A percentile compares a stretch with the other conserved stretches of the same genome.
Conservation (phyloP, 2,329 filamentous ascomycete species). For the Pochonia chlamydosporia region DNA sequence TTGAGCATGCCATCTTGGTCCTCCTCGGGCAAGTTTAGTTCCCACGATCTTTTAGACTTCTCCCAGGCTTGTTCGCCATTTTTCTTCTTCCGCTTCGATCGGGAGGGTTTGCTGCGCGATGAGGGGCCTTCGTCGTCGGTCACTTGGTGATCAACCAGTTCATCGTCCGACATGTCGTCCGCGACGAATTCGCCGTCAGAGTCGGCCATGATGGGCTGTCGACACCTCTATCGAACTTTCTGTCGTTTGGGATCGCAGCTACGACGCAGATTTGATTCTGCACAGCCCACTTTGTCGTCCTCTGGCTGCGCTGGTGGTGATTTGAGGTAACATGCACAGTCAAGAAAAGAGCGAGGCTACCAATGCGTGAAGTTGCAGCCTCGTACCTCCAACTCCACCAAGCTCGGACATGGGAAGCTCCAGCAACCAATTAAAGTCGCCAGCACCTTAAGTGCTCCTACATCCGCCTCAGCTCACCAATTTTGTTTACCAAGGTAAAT, state of each 20-base stretch:
- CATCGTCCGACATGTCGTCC: conserved; percentile 60
- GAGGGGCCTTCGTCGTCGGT: conserved; percentile 30
- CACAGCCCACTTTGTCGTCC: not conserved
- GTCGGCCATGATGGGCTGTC: conserved; percentile 53
- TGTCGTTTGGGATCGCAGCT: not conserved
- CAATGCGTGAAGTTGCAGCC: not conserved
- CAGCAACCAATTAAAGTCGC: not conserved
- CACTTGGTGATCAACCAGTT: conserved; percentile 46
- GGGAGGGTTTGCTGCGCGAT: conserved; percentile 20
- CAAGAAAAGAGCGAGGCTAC: not conserved
- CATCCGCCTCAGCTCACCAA: no score
- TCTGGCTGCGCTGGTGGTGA: not conserved
- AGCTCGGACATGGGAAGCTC: not conserved
- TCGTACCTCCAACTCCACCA: not conserved
- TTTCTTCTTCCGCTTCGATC: conserved; percentile 24
- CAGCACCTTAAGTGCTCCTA: not conserved
- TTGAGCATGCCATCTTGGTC: conserved; percentile 73
- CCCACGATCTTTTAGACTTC: conserved; percentile 62
- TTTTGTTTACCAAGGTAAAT: no score
- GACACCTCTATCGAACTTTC: not conserved
- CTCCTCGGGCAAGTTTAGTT: conserved; percentile 62
- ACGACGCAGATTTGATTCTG: not conserved
- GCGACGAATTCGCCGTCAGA: conserved; percentile 66
- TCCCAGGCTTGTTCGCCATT: conserved; percentile 56
- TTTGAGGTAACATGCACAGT: not conserved